A percentile compares a stretch with the other conserved stretches of the same genome.
These are phyloP conservation scores for Cucurbita ficifolia DNA, from an alignment of 306 rosid genomes.

Conservation along the genomic window DNA sequence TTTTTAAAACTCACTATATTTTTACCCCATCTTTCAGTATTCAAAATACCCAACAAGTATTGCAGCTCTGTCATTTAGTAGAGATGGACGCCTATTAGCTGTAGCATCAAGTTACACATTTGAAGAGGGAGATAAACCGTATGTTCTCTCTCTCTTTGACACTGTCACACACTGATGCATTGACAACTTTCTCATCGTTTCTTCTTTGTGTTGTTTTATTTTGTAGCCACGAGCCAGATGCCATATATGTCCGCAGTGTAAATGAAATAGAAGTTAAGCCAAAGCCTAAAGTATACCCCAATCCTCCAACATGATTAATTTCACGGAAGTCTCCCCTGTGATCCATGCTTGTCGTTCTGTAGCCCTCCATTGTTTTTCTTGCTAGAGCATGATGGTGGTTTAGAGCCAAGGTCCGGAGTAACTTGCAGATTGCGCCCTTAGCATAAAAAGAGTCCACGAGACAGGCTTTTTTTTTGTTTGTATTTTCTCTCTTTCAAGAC, in stretches of 20 bases:
- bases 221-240: conserved; percentile 80
- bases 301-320: conserved; percentile 33
- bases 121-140: conserved; percentile 84
- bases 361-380: neutral
- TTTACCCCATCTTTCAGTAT: conserved; percentile 35
- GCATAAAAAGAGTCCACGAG: neutral
- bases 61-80: conserved; percentile 91
- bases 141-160: neutral
- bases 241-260: conserved; percentile 71
- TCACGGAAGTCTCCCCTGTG: conserved; percentile 1
- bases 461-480: neutral
- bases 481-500: neutral
- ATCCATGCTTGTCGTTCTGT: neutral
- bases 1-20: neutral
- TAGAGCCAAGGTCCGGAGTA: neutral
- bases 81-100: conserved; percentile 90
- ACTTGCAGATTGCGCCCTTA: neutral
- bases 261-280: conserved; percentile 98
- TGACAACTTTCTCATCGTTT: neutral
- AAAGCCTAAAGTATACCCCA: conserved; percentile 82
- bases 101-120: conserved; percentile 95
- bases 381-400: conserved; percentile 1
- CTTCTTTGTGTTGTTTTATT: conserved; percentile 7
- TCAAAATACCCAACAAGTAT: conserved; percentile 85
- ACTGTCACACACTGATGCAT: neutral